Evolutionary conservation across 2,329 filamentous ascomycete genomes (phyloP).

Genomic region (Zymoseptoria passerinii): DNA sequence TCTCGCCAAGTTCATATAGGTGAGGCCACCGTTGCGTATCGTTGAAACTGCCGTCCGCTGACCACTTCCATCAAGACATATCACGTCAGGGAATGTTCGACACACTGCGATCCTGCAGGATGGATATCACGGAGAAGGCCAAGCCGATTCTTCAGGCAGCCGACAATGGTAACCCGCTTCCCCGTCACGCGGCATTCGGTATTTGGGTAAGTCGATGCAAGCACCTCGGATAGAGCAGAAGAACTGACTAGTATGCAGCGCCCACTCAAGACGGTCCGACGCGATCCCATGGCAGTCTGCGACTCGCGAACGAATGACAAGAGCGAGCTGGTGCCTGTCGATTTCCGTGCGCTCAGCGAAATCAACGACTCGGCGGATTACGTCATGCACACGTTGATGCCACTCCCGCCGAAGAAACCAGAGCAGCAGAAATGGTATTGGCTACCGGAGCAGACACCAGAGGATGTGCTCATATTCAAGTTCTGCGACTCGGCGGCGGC

Average conservation of each 20-base stretch:
- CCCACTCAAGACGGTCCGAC: neutral
- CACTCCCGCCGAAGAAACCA: neutral
- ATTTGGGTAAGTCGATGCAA: neutral
- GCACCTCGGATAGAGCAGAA: neutral
- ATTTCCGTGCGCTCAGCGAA: neutral
- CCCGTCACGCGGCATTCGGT: neutral
- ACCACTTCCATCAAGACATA: too few species aligned
- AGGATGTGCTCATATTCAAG: conserved; percentile 5
- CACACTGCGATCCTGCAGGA: conserved; percentile 4
- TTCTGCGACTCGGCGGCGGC: conserved; percentile 2
- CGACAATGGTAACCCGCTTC: conserved; percentile 1
- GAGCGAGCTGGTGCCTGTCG: neutral
- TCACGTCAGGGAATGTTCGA: conserved; percentile 4
- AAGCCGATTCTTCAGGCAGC: conserved; percentile 1
- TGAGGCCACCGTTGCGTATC: neutral
- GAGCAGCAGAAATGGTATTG: conserved; percentile 7
- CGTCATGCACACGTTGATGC: neutral
- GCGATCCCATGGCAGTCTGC: conserved; percentile 1
- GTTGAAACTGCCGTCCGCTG: too few species aligned
- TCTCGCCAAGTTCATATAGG: conserved; percentile 1
- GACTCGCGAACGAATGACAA: conserved; percentile 1
- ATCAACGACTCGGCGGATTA: neutral
- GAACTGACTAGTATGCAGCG: conserved; percentile 1
- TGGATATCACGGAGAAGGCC: conserved; percentile 1
- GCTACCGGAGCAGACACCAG: neutral